Conservation (phyloP, 225 moss, liverwort and hornwort genomes). For the Sphagnum tenellum region DNA sequence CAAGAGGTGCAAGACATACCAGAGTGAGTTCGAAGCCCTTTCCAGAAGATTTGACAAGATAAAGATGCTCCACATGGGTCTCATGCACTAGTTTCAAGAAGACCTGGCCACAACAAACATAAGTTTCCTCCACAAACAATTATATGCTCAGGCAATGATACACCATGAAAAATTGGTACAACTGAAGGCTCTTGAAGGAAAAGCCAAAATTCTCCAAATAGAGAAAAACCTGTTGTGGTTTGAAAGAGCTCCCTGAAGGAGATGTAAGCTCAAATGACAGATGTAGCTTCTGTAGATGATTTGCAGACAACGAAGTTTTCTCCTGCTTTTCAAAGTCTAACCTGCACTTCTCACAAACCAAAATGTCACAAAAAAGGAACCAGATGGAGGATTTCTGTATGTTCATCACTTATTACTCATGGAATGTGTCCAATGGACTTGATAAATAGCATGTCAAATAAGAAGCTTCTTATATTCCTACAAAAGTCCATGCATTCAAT, state of each 20-base stretch:
- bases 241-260: constrained; percentile 34
- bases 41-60: constrained; percentile 30
- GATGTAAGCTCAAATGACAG: constrained; percentile 52
- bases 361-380: no score
- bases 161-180: no score
- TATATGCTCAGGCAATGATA: no score
- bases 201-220: no score
- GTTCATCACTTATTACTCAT: no score
- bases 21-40: constrained; percentile 51
- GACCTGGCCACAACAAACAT: constrained; percentile 1
- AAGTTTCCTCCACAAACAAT: no score
- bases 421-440: no score
- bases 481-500: no score
- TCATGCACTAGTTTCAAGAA: constrained; percentile 61
- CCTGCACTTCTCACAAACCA: not conserved
- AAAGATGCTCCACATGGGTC: constrained; percentile 58
- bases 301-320: constrained; percentile 37
- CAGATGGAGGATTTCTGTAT: no score
- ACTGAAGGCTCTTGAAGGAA: no score
- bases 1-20: constrained; percentile 9
- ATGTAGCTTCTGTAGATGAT: constrained; percentile 64
- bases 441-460: no score
- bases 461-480: no score
- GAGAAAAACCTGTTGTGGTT: constrained; percentile 56
- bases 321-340: constrained; percentile 37